Percentiles rank a stretch among this genome's conserved stretches.
phyloP scores from a whole-genome alignment of 176 grass and related monocot species.

The Eleusine indica region DNA sequence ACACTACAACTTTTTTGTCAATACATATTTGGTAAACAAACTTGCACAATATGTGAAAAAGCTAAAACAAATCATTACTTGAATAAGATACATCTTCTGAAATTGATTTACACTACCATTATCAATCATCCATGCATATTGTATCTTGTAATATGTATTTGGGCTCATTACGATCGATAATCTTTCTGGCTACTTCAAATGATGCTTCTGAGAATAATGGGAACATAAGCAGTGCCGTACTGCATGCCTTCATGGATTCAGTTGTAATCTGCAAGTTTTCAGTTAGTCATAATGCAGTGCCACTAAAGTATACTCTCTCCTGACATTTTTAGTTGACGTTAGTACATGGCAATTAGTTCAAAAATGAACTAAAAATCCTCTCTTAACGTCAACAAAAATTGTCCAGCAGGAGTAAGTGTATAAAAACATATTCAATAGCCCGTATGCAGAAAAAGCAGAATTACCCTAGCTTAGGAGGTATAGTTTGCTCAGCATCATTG shows the following conservation, averaged over 20 bases:
- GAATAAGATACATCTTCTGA: slow-evolving; percentile 26
- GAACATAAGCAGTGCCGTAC: not conserved
- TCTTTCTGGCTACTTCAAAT: slow-evolving; percentile 32
- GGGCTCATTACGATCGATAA: slow-evolving; percentile 9
- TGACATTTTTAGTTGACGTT: no score
- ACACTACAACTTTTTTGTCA: not conserved
- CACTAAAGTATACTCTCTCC: not conserved
- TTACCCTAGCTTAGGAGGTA: slow-evolving; percentile 79
- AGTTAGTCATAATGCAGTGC: not conserved
- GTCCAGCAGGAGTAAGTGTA: not conserved
- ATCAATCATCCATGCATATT: not conserved
- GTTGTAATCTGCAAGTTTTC: slow-evolving; percentile 51
- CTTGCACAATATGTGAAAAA: slow-evolving; percentile 30
- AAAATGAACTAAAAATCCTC: no score
- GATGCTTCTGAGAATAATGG: not conserved
- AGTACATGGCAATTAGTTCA: no score
- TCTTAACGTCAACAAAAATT: no score
- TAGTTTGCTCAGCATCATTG: slow-evolving; percentile 30
- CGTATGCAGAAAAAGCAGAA: slow-evolving; percentile 9
- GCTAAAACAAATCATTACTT: slow-evolving; percentile 32
- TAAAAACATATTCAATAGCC: slow-evolving; percentile 22
- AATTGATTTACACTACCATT: slow-evolving; percentile 42
- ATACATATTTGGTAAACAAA: slow-evolving; percentile 28
- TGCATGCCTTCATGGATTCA: slow-evolving; percentile 46
- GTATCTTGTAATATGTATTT: slow-evolving; percentile 26